Evolutionary conservation across 768 basidiomycete species (phyloP), one percentile per base, ranked within the genome.

Genomic region (Pleurotus citrinopileatus): DNA sequence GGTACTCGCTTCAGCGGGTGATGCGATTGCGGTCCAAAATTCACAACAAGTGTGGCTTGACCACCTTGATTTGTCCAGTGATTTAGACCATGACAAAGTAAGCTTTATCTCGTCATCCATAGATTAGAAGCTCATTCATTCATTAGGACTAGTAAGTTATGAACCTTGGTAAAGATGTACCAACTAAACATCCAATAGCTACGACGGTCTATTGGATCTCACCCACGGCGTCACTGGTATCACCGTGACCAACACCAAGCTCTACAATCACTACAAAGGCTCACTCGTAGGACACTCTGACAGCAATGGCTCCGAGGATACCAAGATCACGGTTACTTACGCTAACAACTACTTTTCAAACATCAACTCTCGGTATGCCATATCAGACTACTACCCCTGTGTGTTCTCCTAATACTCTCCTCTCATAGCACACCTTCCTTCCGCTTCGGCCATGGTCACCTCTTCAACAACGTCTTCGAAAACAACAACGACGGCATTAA

Each of bases 401-500:
- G 15, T 34, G 19, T 17, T 44, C 43, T 22, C 12, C 7, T 44
- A 25, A 9, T 19, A 17, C 12, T 23, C n/a, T n/a, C n/a, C n/a
- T n/a, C n/a, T 75, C 73, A 22, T 73, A 51, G 75, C 50, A 75
- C 75, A 3, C 75, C 74, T 25, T 75, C 74, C n/a, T 72, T 76
- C 71, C 71, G 75, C 40, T 76, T 75, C 60, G 75, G 75, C 45
- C 70, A 71, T 55, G 75, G 73, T 36, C 75, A 76, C 67, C 69
- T 77, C 57, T 77, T 69, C 65, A 77, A 76, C 66, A 76, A 75
- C 55, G 63, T 73, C 28, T 75, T 74, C 54, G 73, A 74, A 42
- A 62, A 66, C 63, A 73, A 73, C 64, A 67, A 66, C 56, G 76
- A 75, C 55, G 75, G 75, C 29, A 74, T 77, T 55, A 73, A 73